Evolutionary conservation across 345 rosid genomes (phyloP), one percentile per base, ranked within the genome.

Genomic region (Lumnitzera racemosa): DNA sequence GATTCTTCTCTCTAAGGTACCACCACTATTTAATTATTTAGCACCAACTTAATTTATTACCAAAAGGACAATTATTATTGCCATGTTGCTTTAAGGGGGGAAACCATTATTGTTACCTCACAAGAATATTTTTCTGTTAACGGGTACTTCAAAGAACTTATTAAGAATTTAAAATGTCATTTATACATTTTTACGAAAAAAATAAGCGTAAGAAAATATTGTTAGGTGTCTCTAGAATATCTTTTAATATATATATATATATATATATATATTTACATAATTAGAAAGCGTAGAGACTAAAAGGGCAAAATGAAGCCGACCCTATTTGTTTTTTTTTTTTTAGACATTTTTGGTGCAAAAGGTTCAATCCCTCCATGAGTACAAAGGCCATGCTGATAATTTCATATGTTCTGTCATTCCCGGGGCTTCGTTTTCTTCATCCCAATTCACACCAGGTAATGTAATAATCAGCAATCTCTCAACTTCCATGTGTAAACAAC

Each of bases 331-430:
- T 27, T 27, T 25, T 49, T 51, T 16, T 41, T 46, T 73, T 47
- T 57, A 86, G 94, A 83, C 83, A 15, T 89, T 94, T 76, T 71
- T 94, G 63, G 97, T 89, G 61, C 91, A 87, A 58, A 88, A 82
- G 56, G 64, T 84, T 65, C 82, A 62, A 51, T 72, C 97, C 36
- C 88, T 94, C 69, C 86, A 83, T 69, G 95, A 86, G 47, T 94
- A 94, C 90, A 94, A 94, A 55, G 95, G 83, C 57, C 99, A 86
- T 61, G 97, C 99, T 49, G 99, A 94, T 74, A 90, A 84, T 77
- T 94, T 89, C 72, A 84, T 94, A 41, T 94, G 99, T 74, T 89
- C 97, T 11, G 76, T 94, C 29, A 78, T 94, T 24, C 99, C 97
- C 43, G 96, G 89, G 20, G 91, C 96, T 56, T 78, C 92, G 58